Base-by-base conservation (phyloP, 176 grass and related monocot genomes). In the Zizania latifolia region DNA sequence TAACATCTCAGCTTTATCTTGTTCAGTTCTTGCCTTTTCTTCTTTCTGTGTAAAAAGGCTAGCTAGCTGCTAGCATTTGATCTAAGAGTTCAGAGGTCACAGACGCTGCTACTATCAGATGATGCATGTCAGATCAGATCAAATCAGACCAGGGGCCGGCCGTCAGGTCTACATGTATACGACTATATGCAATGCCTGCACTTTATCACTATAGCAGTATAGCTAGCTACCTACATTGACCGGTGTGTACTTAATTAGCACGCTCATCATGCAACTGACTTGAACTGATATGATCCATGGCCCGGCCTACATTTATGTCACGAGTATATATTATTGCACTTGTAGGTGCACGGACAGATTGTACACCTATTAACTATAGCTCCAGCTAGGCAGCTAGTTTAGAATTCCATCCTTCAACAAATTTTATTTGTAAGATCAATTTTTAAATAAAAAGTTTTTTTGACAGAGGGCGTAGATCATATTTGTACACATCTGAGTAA, bases 101-200 rank as follows among this genome's bases (percentile, higher is more conserved):
- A 48, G 77, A 23, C 65, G 28, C 54, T 14, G 39, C 31, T 2
- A 32, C 34, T 38, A 23, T 27, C 37, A 27, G 64, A 67, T 67
- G 1, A 4, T 43, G 6, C 34, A 31, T 12, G 40, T 77, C 73
- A 61, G 32, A 68, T 51, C 41, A 39, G 54, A 36, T 21, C 37
- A 61, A 32, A 48, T 46, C 50, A 10, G 48, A n/a, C n/a, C n/a
- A n/a, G n/a, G n/a, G n/a, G n/a, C n/a, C 22, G 11, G 8, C 17
- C 10, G 10, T 14, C 41, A 60, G 62, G 57, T 44, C 57, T 55
- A 86, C 60, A 51, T 70, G 29, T 15, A 77, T 51, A 61, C 41
- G 24, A 1, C 3, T 5, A 1, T 6, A 4, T 57, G 51, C 36
- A n/a, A n/a, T n/a, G n/a, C 45, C 55, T 9, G 13, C 37, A 15